These are phyloP conservation scores for Pinus taeda DNA, from an alignment of 75 land plant genomes.

Conservation along the genomic window DNA sequence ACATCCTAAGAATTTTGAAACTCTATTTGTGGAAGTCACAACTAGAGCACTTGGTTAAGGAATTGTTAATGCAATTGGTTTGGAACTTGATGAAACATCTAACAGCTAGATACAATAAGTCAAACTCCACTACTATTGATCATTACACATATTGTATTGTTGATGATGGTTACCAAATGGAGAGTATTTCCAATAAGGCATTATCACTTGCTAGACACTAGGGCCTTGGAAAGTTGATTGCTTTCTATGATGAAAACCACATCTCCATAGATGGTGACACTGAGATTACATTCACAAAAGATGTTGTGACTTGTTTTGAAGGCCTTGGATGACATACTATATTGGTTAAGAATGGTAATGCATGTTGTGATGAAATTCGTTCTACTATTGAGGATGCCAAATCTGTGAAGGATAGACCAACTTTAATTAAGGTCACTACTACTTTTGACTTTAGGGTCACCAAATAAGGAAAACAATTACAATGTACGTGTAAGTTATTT, in stretches of 20 bases:
- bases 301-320: constrained; percentile 72
- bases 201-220: too few relatives aligned
- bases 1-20: too few relatives aligned
- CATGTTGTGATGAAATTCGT: constrained; percentile 56
- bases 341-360: constrained; percentile 96
- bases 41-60: too few relatives aligned
- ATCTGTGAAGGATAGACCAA: constrained; percentile 80
- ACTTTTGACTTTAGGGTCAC: constrained; percentile 91
- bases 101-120: too few relatives aligned
- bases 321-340: constrained; percentile 94
- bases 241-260: constrained; percentile 94
- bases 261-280: constrained; percentile 95
- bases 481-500: constrained; percentile 63
- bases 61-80: too few relatives aligned
- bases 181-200: constrained; percentile 59
- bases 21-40: too few relatives aligned
- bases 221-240: constrained; percentile 78
- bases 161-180: constrained; percentile 95
- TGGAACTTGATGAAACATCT: too few relatives aligned
- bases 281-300: constrained; percentile 86
- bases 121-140: too few relatives aligned
- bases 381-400: constrained; percentile 60
- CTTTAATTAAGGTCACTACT: constrained; percentile 92
- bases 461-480: constrained; percentile 90
- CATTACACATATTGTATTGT: constrained; percentile 1